These are phyloP conservation scores for Plantago rigida DNA, from an alignment of 305 asterid genomes.

Conservation along the genomic window DNA sequence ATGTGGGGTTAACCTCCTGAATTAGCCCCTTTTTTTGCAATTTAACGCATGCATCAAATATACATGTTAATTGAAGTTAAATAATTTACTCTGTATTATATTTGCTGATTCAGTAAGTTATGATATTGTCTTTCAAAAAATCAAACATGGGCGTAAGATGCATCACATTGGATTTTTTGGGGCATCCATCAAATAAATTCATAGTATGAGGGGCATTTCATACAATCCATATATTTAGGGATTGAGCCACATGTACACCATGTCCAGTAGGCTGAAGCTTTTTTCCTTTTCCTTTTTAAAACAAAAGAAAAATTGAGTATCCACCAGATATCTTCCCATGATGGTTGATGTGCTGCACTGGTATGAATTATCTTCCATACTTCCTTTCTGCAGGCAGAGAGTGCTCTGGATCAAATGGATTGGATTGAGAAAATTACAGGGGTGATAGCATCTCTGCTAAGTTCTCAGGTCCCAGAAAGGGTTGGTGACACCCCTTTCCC, in stretches of 20 bases:
- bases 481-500: conserved; percentile 30
- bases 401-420: conserved; percentile 96
- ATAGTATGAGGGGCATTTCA: too few relatives aligned
- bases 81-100: too few relatives aligned
- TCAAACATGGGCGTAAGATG: too few relatives aligned
- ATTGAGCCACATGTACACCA: too few relatives aligned
- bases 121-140: too few relatives aligned
- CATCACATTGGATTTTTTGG: too few relatives aligned
- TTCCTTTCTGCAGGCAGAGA: conserved; percentile 80
- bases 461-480: conserved; percentile 95
- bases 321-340: conserved; percentile 10
- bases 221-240: too few relatives aligned
- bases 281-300: too few relatives aligned
- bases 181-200: too few relatives aligned
- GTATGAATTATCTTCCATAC: conserved; percentile 29
- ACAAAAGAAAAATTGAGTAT: neutral
- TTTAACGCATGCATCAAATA: neutral
- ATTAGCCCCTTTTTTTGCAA: neutral
- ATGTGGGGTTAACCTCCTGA: neutral
- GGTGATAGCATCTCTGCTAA: conserved; percentile 88
- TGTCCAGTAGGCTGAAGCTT: too few relatives aligned
- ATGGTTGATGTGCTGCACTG: conserved; percentile 24
- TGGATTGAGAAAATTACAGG: conserved; percentile 99
- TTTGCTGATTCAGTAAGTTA: too few relatives aligned
- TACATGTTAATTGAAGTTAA: too few relatives aligned